Conservation (phyloP, 176 grass and related monocot genomes). For the Ananas comosus region DNA sequence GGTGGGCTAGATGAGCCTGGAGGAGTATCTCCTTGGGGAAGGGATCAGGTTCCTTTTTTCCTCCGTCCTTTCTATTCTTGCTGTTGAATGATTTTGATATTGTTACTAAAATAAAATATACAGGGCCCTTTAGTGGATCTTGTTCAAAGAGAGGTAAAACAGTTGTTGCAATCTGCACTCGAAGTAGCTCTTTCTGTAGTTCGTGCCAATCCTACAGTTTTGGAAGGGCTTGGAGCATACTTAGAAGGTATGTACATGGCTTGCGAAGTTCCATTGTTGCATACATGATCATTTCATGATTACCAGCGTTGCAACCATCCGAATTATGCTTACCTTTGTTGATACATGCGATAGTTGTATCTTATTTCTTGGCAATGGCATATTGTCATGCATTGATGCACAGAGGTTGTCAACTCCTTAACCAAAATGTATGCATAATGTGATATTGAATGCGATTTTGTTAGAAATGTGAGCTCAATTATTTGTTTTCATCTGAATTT, state of each 20-base stretch:
- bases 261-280: constrained; percentile 5
- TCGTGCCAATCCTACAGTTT: constrained; percentile 72
- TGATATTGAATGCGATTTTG: no score
- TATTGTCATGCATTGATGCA: no score
- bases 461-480: no score
- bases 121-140: constrained; percentile 93
- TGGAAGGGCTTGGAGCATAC: constrained; percentile 95
- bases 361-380: no score
- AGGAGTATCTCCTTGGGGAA: constrained; percentile 60
- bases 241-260: constrained; percentile 57
- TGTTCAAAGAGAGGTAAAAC: constrained; percentile 80
- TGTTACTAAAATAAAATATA: constrained; percentile 23
- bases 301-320: background rate
- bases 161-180: constrained; percentile 70
- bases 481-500: no score
- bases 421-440: no score
- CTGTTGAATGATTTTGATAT: constrained; percentile 11
- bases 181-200: constrained; percentile 94
- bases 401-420: no score
- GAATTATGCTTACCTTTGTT: background rate
- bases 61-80: constrained; percentile 15
- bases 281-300: background rate
- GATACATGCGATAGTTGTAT: no score
- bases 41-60: constrained; percentile 68
- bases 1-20: constrained; percentile 92